Evolutionary conservation across 768 basidiomycete species (phyloP).

Genomic region (Mycena olivaceomarginata): DNA sequence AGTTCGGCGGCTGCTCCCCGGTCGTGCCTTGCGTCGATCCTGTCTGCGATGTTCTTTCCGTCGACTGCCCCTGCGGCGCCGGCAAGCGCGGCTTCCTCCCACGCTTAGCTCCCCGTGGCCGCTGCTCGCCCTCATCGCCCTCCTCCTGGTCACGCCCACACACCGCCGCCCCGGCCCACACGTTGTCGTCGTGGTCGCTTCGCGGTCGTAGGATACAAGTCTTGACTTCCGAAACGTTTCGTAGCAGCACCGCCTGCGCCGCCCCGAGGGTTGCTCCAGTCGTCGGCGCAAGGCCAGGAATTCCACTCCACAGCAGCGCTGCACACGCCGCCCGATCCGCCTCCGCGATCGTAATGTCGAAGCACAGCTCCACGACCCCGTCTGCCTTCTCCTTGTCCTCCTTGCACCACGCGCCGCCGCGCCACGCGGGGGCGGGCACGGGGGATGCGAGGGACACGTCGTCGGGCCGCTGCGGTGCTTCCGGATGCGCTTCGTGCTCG

Average conservation of each 20-base stretch:
- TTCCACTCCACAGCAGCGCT: not conserved
- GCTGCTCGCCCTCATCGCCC: not conserved
- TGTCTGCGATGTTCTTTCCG: not conserved
- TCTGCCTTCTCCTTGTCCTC: not conserved
- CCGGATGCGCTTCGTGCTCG: not conserved
- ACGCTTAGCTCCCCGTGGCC: not conserved
- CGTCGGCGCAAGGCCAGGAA: not conserved
- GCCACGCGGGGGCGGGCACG: not conserved
- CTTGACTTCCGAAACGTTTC: not conserved
- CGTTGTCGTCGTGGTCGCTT: not conserved
- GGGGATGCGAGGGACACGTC: not conserved
- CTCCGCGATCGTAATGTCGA: constrained; percentile 5
- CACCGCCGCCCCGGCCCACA: constrained; percentile 16
- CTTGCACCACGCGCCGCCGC: constrained; percentile 11
- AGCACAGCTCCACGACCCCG: not conserved
- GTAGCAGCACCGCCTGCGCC: not conserved
- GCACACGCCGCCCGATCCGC: constrained; percentile 18
- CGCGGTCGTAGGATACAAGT: constrained; percentile 18
- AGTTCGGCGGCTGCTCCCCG: not conserved
- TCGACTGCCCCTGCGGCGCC: constrained; percentile 4
- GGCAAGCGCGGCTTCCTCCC: not conserved
- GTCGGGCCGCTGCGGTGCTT: not conserved
- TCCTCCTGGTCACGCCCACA: no score
- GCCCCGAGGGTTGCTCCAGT: not conserved
- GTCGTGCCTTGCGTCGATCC: no score